These are phyloP conservation scores for Crepidotus variabilis DNA, from an alignment of 768 basidiomycete species.

Conservation along the genomic window DNA sequence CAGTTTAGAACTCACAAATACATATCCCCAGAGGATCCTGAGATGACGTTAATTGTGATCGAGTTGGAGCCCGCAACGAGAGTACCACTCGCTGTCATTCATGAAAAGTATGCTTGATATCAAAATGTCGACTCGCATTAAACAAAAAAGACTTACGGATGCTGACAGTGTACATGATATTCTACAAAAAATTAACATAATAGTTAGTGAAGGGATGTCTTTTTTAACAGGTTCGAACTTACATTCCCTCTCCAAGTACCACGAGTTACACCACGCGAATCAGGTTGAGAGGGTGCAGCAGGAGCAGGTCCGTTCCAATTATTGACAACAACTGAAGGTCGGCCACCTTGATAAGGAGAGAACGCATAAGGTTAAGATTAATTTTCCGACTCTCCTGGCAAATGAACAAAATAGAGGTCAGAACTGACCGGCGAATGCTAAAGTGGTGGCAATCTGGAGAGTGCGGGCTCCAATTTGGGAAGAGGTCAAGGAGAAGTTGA, in stretches of 20 bases:
- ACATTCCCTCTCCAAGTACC: constrained; percentile 35
- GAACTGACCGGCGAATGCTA: constrained; percentile 29
- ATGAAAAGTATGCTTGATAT: too few species aligned
- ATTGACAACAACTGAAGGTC: constrained; percentile 29
- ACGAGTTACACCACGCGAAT: constrained; percentile 32
- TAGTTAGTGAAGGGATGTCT: background rate
- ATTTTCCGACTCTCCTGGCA: too few species aligned
- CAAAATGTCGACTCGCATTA: too few species aligned
- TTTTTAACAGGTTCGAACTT: constrained; percentile 5
- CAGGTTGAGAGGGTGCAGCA: constrained; percentile 26
- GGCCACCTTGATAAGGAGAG: constrained; percentile 21
- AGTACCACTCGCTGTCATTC: constrained; percentile 22
- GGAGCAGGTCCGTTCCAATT: constrained; percentile 28
- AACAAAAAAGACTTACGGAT: constrained; percentile 24
- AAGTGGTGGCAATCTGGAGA: constrained; percentile 30
- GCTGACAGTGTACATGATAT: constrained; percentile 30
- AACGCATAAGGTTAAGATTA: background rate
- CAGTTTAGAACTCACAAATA: constrained; percentile 25
- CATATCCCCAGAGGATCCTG: constrained; percentile 28
- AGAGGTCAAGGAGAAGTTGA: constrained; percentile 25
- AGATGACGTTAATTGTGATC: constrained; percentile 29
- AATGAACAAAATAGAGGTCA: too few species aligned
- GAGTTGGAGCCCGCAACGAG: constrained; percentile 27
- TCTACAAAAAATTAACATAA: constrained; percentile 17
- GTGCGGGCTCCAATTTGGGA: constrained; percentile 31